Evolutionary conservation across 73 alveolate genomes (phyloP).

Genomic region (Breviolum minutum): DNA sequence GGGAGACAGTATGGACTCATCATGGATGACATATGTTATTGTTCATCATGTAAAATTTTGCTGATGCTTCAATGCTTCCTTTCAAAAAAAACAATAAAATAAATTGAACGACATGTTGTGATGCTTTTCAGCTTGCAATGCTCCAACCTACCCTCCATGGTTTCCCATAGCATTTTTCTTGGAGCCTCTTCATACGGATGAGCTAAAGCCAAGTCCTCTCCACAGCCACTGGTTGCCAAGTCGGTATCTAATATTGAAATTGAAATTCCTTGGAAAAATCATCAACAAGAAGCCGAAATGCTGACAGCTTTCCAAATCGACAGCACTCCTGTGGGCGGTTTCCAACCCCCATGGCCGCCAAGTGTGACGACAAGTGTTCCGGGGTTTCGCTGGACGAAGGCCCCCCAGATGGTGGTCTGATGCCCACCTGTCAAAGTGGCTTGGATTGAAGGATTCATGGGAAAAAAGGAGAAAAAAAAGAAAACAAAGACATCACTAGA

Average conservation of each 20-base stretch:
- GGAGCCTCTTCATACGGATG: slow-evolving; percentile 72
- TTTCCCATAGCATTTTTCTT: neutral
- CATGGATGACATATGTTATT: too few relatives aligned
- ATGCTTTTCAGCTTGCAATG: neutral
- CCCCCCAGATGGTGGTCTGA: slow-evolving; percentile 13
- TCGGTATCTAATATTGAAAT: too few relatives aligned
- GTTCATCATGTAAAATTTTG: too few relatives aligned
- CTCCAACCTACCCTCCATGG: too few relatives aligned
- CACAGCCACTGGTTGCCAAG: neutral
- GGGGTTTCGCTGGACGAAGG: neutral
- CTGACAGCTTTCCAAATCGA: neutral
- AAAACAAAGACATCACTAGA: neutral
- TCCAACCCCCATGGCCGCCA: slow-evolving; percentile 52
- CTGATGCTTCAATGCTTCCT: too few relatives aligned
- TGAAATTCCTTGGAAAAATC: too few relatives aligned
- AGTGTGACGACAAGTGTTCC: neutral
- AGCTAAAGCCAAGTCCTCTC: slow-evolving; percentile 54
- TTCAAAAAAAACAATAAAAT: too few relatives aligned
- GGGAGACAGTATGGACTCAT: neutral
- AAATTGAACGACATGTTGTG: too few relatives aligned
- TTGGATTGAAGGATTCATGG: neutral
- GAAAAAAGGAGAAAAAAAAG: neutral
- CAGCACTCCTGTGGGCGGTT: slow-evolving; percentile 6
- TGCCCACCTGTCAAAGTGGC: neutral
- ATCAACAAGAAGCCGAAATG: too few relatives aligned